Base-by-base conservation (phyloP, 2,329 filamentous ascomycete species). In the Trichothecium sympodiale region DNA sequence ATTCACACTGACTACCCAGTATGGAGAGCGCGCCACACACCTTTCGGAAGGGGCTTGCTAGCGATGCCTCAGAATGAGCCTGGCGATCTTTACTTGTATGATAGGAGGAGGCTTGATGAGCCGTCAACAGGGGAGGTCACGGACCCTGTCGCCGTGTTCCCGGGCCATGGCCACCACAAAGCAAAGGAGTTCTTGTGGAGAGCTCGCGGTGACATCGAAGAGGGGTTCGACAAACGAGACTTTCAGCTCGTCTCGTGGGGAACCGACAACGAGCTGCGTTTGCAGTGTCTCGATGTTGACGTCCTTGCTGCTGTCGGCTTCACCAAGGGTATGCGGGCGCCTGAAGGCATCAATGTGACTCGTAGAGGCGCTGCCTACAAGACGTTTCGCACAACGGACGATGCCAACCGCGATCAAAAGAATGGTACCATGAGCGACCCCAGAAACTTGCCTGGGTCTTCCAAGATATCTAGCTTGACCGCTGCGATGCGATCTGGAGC, bases 181-280 rank as follows among this genome's bases (percentile, higher is more conserved):
- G 86, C 85, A 20, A 94, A 91, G 51, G 88, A 95, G 48, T 95
- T 95, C 41, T 61, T 95, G 9, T 95, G 88, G 88, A 74, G 88
- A 53, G 74, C 76, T 33, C 76, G 88, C 37, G 88, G 88, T 27
- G 60, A 60, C 13, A 67, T 80, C 15, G 71, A 72, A 14, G 71
- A 75, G 13, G 71, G 73, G n/a, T 60, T 81, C 31, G 88, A 95
- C 48, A 67, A 87, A 42, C 76, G 89, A 47, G 88, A 95, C 35
- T 95, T 94, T 43, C 88, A 95, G 55, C 67, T 95, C 14, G 84
- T 95, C 1, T 88, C 88, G 0, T 95, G 88, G 88, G 87, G 87
- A 17, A 80, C 83, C 33, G 89, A 95, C 54, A 83, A 82, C 45
- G 75, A 87, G 49, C 65, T 95, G 20, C 79, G 83, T 33, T 66